Percentiles rank a stretch among this genome's conserved stretches.
phyloP scores from a whole-genome alignment of 1,284 basidiomycete species.

The Puccinia triticina region DNA sequence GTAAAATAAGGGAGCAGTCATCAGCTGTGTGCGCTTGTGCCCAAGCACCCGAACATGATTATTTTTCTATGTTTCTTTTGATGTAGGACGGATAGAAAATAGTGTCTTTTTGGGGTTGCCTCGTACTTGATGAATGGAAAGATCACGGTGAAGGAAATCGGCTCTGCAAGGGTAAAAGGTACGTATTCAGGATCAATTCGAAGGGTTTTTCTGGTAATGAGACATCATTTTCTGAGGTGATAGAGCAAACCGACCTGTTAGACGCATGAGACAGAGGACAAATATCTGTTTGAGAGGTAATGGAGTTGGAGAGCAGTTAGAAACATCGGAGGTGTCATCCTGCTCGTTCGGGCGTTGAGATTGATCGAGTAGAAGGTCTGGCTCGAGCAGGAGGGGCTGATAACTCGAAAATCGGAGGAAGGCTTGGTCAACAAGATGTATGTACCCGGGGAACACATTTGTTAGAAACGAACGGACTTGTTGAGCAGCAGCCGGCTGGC shows the following conservation, averaged over 20 bases:
- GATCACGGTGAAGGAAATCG: conserved; percentile 50
- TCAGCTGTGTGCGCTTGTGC: neutral
- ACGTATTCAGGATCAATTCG: neutral
- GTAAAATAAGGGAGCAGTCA: neutral
- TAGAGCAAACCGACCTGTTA: conserved; percentile 12
- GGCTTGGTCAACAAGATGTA: neutral
- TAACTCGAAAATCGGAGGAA: neutral
- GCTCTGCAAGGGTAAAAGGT: conserved; percentile 19
- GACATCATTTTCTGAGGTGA: neutral
- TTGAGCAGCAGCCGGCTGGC: neutral
- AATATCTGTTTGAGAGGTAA: conserved; percentile 16
- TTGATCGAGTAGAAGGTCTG: neutral
- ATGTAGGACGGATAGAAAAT: neutral
- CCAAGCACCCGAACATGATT: neutral
- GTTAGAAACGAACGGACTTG: neutral
- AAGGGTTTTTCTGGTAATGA: neutral
- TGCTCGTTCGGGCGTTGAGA: neutral
- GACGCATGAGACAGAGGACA: conserved; percentile 31
- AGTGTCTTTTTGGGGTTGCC: neutral
- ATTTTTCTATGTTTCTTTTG: neutral
- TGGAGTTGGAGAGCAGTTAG: neutral
- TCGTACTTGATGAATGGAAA: conserved; percentile 51
- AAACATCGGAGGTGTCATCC: neutral
- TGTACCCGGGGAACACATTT: neutral
- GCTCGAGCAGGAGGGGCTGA: neutral